Evolutionary conservation across 257 asterid genomes (phyloP).

Genomic region (Avicennia marina): DNA sequence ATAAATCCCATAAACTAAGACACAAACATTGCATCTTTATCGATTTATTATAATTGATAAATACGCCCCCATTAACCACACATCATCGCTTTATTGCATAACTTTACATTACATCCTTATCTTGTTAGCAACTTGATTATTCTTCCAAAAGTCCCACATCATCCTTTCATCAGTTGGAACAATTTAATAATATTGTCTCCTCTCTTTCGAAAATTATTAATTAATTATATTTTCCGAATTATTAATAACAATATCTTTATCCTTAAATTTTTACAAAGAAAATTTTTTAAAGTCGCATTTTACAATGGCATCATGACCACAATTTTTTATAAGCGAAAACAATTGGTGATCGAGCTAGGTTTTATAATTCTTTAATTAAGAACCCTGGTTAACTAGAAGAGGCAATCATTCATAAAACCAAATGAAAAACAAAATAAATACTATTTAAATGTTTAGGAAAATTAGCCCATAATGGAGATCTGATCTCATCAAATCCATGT

Average conservation of each 20-base stretch:
- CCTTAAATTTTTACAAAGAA: neutral
- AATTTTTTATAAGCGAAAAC: neutral
- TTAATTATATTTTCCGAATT: neutral
- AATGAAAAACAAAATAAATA: neutral
- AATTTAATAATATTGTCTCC: neutral
- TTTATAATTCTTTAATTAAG: neutral
- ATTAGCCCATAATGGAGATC: constrained; percentile 12
- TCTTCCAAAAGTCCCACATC: constrained; percentile 11
- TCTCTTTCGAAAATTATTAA: neutral
- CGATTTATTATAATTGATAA: neutral
- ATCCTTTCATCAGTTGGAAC: neutral
- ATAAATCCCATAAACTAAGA: neutral
- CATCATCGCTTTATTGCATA: neutral
- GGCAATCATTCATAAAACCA: neutral
- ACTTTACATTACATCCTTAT: constrained; percentile 16
- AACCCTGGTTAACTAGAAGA: constrained; percentile 1
- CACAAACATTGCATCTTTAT: neutral
- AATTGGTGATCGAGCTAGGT: neutral
- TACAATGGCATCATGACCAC: neutral
- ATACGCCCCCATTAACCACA: neutral
- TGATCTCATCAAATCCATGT: constrained; percentile 28
- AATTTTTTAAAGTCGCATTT: neutral
- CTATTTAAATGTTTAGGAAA: neutral
- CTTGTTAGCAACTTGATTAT: constrained; percentile 4
- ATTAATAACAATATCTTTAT: too few relatives aligned